phyloP scores from a whole-genome alignment of 2,329 filamentous ascomycete species.

The Sporothrix pallida region DNA sequence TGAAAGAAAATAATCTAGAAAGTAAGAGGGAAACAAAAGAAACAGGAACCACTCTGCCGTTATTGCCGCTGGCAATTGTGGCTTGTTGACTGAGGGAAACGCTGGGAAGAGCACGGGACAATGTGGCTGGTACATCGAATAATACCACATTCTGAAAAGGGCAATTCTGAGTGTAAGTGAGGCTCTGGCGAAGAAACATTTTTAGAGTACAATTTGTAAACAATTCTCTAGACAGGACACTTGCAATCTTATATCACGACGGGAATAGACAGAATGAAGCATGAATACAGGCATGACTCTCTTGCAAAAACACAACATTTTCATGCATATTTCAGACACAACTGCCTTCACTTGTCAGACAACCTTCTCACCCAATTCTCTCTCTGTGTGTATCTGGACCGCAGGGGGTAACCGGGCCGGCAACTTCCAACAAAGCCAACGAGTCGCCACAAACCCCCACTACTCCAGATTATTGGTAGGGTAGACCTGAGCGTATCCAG shows the following conservation, averaged over 20 bases:
- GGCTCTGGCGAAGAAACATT: background rate
- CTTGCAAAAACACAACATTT: background rate
- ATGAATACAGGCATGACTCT: background rate
- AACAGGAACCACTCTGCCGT: background rate
- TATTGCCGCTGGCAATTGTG: background rate
- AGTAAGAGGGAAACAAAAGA: background rate
- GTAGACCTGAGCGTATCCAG: background rate
- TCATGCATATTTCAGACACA: no score
- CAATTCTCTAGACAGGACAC: background rate
- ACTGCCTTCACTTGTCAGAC: background rate
- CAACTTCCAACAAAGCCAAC: background rate
- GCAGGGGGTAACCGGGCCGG: conserved; percentile 9
- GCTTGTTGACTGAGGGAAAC: background rate
- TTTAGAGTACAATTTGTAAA: no score
- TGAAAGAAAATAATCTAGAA: background rate
- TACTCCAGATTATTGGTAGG: background rate
- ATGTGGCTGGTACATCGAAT: background rate
- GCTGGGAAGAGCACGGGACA: no score
- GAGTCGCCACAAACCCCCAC: conserved; percentile 5
- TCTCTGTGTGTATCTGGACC: background rate
- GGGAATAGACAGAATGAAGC: background rate
- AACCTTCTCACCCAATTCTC: background rate
- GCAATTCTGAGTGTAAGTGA: conserved; percentile 2
- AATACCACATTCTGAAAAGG: background rate
- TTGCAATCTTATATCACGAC: background rate